Evolutionary conservation across 495 filamentous ascomycete species (phyloP).

Genomic region (Bryoglossum gracile): DNA sequence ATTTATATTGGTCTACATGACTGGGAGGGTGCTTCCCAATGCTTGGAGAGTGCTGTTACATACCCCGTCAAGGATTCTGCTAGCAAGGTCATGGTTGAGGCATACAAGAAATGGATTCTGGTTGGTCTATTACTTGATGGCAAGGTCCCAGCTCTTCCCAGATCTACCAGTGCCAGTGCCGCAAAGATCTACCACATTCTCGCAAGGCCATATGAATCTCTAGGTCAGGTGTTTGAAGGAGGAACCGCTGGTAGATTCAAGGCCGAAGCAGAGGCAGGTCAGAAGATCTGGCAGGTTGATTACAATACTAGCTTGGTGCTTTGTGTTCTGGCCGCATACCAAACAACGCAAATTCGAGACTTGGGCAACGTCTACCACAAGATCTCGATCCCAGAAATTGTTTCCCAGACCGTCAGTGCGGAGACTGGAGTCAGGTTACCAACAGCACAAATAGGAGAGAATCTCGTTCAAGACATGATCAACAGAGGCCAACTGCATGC

Average conservation of each 20-base stretch:
- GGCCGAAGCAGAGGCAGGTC: slow-evolving; percentile 49
- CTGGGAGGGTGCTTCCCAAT: slow-evolving; percentile 65
- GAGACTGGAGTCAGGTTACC: slow-evolving; percentile 44
- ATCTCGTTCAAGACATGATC: slow-evolving; percentile 48
- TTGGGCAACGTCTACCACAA: slow-evolving; percentile 41
- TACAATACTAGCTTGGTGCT: slow-evolving; percentile 38
- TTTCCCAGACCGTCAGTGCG: slow-evolving; percentile 38
- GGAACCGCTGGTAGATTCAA: slow-evolving; percentile 48
- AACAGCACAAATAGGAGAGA: slow-evolving; percentile 36
- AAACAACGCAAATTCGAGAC: slow-evolving; percentile 41
- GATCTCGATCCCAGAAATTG: slow-evolving; percentile 45
- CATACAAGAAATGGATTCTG: slow-evolving; percentile 92
- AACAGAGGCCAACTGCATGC: slow-evolving; percentile 48
- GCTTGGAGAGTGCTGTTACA: slow-evolving; percentile 61
- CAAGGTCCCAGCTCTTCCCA: slow-evolving; percentile 41
- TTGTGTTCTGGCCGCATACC: slow-evolving; percentile 42
- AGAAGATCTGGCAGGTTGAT: slow-evolving; percentile 51
- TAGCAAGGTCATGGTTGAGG: slow-evolving; percentile 77
- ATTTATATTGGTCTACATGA: slow-evolving; percentile 65
- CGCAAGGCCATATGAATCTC: slow-evolving; percentile 60
- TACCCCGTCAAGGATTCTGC: slow-evolving; percentile 52
- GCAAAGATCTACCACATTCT: slow-evolving; percentile 51
- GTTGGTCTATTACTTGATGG: slow-evolving; percentile 66
- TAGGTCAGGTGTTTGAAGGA: slow-evolving; percentile 62
- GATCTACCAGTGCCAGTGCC: slow-evolving; percentile 34